Evolutionary conservation across 2,329 filamentous ascomycete genomes (phyloP), one percentile per base, ranked within the genome.

Genomic region (Pseudogymnoascus sp.): DNA sequence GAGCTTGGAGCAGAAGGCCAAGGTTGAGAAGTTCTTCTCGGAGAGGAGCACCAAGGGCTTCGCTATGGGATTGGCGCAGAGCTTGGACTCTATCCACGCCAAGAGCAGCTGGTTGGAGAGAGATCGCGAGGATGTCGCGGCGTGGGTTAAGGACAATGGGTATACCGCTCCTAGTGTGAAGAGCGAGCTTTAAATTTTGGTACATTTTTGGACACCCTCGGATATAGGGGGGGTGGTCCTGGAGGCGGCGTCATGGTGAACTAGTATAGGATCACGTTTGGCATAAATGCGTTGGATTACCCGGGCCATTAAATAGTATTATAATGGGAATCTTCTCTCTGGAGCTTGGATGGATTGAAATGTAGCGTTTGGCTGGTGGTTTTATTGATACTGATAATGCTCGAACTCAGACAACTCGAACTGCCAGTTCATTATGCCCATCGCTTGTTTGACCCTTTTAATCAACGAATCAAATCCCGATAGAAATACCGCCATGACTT

Each of bases 61-160:
- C 70, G 90, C 96, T 71, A 87, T 92, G 72, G 86, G 89, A 57
- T 79, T 97, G 62, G 90, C 91, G n/a, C 93, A 97, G 79, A 93
- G 88, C 73, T 81, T 88, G 67, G 93, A 97, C 73, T 81, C 86
- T 3, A 88, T 97, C 69, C 84, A 84, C 64, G 92, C 92, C 61
- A 97, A 96, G 84, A 81, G 87, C 68, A 83, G 86, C 63, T 96
- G 90, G 90, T 73, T 95, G 61, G 77, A 85, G 73, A 84, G 91
- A 62, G 92, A 96, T 74, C 79, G 81, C 43, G 81, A 84, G 28
- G 90, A 96, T 74, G 89, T 96, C n/a, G 81, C 84, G 72, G 70
- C 74, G 60, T 92, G 88, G 87, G 76, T 90, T 65, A 84, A 84
- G 74, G 78, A 82, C 69, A 85, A 87, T 68, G 82, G 83, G 60